Evolutionary conservation across 306 rosid genomes (phyloP).

Genomic region (Lathyrus tuberosus): DNA sequence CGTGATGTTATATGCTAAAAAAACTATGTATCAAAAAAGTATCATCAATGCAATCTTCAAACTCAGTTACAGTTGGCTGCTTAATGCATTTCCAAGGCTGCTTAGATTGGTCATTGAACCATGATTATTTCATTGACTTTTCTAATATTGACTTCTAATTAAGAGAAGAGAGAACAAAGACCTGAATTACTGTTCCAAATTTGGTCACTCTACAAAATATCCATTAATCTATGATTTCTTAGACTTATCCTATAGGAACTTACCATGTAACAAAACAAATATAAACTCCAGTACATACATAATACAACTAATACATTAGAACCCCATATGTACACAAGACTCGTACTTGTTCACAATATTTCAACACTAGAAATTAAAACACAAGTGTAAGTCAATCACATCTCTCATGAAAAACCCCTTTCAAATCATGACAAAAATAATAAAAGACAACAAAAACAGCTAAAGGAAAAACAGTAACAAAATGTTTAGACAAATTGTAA

Average conservation of each 20-base stretch:
- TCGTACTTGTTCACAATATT: constrained; percentile 12
- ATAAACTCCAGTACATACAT: background rate
- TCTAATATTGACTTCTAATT: too few species aligned
- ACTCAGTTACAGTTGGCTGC: background rate
- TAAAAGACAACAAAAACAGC: background rate
- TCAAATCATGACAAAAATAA: background rate
- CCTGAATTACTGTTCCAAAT: constrained; percentile 4
- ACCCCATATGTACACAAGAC: background rate
- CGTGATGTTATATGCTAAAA: background rate
- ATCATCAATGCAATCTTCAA: background rate
- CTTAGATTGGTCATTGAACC: background rate
- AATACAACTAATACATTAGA: background rate
- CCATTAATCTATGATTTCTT: background rate
- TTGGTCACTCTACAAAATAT: background rate
- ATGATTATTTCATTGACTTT: constrained; percentile 5
- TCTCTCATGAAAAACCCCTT: background rate
- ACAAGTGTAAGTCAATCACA: background rate
- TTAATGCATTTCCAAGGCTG: background rate
- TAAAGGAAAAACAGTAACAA: background rate
- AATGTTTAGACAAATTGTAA: background rate
- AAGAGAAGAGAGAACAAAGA: constrained; percentile 1
- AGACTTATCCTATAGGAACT: constrained; percentile 9
- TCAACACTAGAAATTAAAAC: constrained; percentile 22
- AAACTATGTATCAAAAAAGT: background rate
- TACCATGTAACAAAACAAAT: background rate